Evolutionary conservation across 208 protist genomes (phyloP).

Genomic region (Strigomonas culicis): DNA sequence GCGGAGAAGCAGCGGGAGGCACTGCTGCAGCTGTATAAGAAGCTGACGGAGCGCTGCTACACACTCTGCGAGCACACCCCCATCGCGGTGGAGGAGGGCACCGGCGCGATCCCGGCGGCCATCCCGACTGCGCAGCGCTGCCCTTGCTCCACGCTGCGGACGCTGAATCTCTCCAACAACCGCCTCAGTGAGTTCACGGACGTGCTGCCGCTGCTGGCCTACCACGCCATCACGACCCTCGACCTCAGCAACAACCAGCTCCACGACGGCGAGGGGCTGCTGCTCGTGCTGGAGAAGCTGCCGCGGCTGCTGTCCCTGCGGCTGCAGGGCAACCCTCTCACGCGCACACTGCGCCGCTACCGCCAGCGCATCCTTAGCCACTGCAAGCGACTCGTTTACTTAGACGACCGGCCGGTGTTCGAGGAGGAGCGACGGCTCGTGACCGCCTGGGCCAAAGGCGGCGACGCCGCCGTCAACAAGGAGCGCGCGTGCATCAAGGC

Average conservation of each 20-base stretch:
- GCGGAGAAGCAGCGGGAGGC: constrained; percentile 17
- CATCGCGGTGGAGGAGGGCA: background rate
- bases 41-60: constrained; percentile 19
- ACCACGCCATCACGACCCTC: constrained; percentile 65
- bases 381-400: constrained; percentile 66
- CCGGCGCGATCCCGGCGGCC: background rate
- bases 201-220: constrained; percentile 60
- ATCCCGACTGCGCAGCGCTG: constrained; percentile 33
- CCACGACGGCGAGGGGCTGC: constrained; percentile 65
- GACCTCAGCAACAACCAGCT: constrained; percentile 93
- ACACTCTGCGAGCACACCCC: constrained; percentile 42
- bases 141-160: constrained; percentile 76
- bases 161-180: constrained; percentile 82
- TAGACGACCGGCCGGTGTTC: constrained; percentile 92
- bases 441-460: constrained; percentile 81
- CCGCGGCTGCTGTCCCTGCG: constrained; percentile 78
- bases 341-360: constrained; percentile 75
- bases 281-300: constrained; percentile 81
- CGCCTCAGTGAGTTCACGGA: constrained; percentile 51
- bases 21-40: constrained; percentile 28
- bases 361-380: constrained; percentile 81
- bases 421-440: constrained; percentile 81
- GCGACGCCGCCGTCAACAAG: constrained; percentile 60
- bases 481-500: constrained; percentile 60
- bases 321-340: constrained; percentile 87